Evolutionary conservation across 257 asterid species (phyloP), one percentile per base, ranked within the genome.

Genomic region (Coffea canephora): DNA sequence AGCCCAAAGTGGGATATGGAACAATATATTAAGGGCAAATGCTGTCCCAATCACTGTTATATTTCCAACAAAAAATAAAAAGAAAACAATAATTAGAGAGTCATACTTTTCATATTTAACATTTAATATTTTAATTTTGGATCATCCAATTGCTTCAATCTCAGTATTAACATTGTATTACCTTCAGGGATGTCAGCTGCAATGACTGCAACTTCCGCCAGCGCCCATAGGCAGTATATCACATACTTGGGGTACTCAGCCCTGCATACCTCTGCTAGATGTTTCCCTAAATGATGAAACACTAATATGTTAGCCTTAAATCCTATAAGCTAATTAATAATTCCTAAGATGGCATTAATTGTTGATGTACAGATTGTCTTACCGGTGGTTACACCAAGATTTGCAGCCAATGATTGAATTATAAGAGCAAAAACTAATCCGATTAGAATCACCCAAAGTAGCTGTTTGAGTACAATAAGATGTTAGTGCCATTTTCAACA

Each of bases 141-240:
- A 39, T 39, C 43, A 39, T 39, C 43, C 43, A 39, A 39, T 4
- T 39, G 43, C 43, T 39, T 39, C 43, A 39, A 4, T 39, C 43
- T 2, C 43, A 39, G 43, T 39, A 39, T 39, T 39, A 39, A 39
- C 43, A 39, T 39, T 39, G 43, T 39, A 39, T 87, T 87, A 88
- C 99, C 99, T 90, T 95, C 99, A 6, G 99, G 99, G 52, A 95
- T 95, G 41, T 95, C 99, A 1, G 99, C 99, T 8, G 99, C 97
- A 6, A 95, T 93, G 79, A 95, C 99, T 8, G 99, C 93, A 13
- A 92, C 6, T 82, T 95, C 99, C n/a, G 98, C 98, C 18, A 95
- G 80, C 39, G 93, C 0, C 99, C 99, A 95, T 4, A 95, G 72
- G 72, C 92, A 88, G 70, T 91, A 91, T 71, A 82, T 90, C 8